Conservation (phyloP, 495 filamentous ascomycete genomes). For the Penicillium soppii region DNA sequence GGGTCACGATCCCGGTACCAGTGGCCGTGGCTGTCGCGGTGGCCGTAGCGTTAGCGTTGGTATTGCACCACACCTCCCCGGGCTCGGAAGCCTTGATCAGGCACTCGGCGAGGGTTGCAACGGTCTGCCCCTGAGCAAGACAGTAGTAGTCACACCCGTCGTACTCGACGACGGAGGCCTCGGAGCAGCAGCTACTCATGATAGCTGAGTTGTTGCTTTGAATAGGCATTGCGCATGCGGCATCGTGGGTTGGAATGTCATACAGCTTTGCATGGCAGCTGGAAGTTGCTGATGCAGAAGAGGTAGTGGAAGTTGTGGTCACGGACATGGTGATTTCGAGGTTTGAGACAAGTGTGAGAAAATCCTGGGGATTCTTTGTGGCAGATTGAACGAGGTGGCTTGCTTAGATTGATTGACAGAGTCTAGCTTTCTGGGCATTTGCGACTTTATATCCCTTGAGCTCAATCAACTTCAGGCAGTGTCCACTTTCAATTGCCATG, state of each 20-base stretch:
- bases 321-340: constrained; percentile 7
- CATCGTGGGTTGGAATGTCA: constrained; percentile 37
- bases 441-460: too few relatives aligned
- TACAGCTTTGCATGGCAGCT: constrained; percentile 29
- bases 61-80: constrained; percentile 39
- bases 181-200: constrained; percentile 40
- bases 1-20: constrained; percentile 18
- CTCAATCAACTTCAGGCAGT: too few relatives aligned
- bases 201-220: constrained; percentile 32
- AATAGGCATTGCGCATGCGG: constrained; percentile 37
- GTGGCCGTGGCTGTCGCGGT: constrained; percentile 38
- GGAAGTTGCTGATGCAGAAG: constrained; percentile 23
- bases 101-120: constrained; percentile 36
- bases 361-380: not conserved
- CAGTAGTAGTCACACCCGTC: constrained; percentile 45
- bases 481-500: too few relatives aligned
- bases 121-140: constrained; percentile 34
- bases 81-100: constrained; percentile 30
- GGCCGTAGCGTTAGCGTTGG: constrained; percentile 22
- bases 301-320: constrained; percentile 23
- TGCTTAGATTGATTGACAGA: too few relatives aligned
- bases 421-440: too few relatives aligned
- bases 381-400: constrained; percentile 12
- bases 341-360: constrained; percentile 4
- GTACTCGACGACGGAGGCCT: constrained; percentile 39